Percentiles rank a stretch among this genome's conserved stretches.
These are phyloP conservation scores for Boletellus sp. DNA, from an alignment of 1,284 basidiomycete genomes.

Conservation along the genomic window DNA sequence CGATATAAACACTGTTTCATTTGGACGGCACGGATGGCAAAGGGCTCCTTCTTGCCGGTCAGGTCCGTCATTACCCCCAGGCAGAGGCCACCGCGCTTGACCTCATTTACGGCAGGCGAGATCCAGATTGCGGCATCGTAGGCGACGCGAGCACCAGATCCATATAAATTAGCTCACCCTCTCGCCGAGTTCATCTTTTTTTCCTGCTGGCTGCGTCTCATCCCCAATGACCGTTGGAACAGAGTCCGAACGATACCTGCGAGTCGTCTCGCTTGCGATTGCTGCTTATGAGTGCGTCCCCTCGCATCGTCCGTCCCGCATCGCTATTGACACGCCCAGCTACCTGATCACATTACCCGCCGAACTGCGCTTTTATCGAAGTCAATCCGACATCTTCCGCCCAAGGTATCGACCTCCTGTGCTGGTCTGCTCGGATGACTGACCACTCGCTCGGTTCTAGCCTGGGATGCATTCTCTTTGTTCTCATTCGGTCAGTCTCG, in stretches of 20 bases:
- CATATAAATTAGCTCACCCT: conserved; percentile 2
- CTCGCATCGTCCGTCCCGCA: neutral
- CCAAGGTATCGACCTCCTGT: conserved; percentile 22
- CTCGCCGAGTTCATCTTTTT: neutral
- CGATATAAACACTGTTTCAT: neutral
- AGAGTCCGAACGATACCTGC: conserved; percentile 30
- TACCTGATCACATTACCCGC: conserved; percentile 41
- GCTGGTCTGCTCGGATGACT: neutral
- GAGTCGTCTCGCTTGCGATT: conserved; percentile 30
- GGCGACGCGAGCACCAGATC: neutral
- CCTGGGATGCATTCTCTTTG: conserved; percentile 35
- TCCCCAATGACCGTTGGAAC: conserved; percentile 18
- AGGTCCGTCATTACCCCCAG: neutral
- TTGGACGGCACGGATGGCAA: neutral
- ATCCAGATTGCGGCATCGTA: neutral
- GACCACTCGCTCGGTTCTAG: conserved; percentile 9
- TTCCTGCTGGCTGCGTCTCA: neutral
- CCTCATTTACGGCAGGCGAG: conserved; percentile 4
- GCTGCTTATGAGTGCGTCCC: conserved; percentile 31
- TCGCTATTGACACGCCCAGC: conserved; percentile 21
- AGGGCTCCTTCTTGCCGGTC: neutral
- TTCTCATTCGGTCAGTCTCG: conserved; percentile 36
- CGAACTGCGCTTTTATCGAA: conserved; percentile 40
- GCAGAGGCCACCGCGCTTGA: neutral
- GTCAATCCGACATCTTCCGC: conserved; percentile 29